Evolutionary conservation across 257 asterid species (phyloP).

Genomic region (Solanum pinnatisectum): DNA sequence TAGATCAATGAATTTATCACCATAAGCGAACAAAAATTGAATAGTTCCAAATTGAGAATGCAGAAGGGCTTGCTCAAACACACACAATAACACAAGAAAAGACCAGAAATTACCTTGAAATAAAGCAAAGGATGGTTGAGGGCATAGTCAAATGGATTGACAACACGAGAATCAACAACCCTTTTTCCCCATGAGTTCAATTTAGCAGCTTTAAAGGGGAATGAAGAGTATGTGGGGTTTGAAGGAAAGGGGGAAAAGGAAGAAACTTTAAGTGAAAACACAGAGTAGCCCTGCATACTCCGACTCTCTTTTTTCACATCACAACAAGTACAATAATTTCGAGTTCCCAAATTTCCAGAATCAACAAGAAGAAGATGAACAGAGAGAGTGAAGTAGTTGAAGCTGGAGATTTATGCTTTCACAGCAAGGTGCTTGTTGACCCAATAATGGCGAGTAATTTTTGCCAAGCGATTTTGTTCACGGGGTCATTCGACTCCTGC

Average conservation of each 20-base stretch:
- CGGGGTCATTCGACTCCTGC: background rate
- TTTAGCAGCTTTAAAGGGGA: background rate
- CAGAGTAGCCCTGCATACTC: conserved; percentile 20
- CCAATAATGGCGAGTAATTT: background rate
- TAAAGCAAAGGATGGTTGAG: background rate
- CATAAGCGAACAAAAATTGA: background rate
- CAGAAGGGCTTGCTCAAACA: background rate
- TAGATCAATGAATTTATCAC: background rate
- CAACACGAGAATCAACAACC: background rate
- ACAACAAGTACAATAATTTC: background rate
- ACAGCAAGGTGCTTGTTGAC: background rate
- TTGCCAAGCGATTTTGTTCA: background rate
- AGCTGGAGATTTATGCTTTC: background rate
- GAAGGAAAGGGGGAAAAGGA: background rate
- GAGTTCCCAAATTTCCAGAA: background rate
- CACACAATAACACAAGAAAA: background rate
- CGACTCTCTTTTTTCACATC: background rate
- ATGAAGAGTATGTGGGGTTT: background rate
- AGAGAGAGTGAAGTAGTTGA: background rate
- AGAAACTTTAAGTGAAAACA: conserved; percentile 3
- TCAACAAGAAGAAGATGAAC: background rate
- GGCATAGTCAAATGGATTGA: background rate
- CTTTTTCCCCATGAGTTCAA: background rate
- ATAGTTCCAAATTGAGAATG: background rate
- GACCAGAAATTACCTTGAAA: conserved; percentile 5